Base-by-base conservation (phyloP, 768 basidiomycete genomes). In the Hypholoma sublateritium region DNA sequence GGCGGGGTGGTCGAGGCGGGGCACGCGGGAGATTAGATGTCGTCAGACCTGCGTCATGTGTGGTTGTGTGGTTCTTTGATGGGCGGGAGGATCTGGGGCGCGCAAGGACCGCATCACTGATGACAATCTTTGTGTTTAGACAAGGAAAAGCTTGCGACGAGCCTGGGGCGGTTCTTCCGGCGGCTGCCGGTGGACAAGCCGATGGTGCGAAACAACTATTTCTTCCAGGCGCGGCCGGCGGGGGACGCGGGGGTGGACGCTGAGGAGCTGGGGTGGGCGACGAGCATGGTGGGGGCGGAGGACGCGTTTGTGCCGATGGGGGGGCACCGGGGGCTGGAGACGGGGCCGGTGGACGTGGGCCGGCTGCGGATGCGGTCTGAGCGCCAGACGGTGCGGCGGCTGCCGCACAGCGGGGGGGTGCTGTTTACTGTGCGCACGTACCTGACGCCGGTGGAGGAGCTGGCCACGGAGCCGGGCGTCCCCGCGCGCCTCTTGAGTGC, bases 351-450 rank as follows among this genome's bases (percentile, higher is more conserved):
- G 25, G 71, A 64, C n/a, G 69, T 79, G 17, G 72, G 74, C 21
- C 74, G 75, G 5, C 69, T 89, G 17, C 79, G 81, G 7, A 69
- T 88, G 57, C 77, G 89, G 21, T 77, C 77, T 22, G 88, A 89
- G 65, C 74, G 88, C 21, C 88, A 89, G 72, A 85, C 83, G 32
- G 70, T 90, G 56, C 75, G 87, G 39, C 74, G 88, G 25, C 77
- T 91, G 51, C 84, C 84, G 11, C 72, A 76, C 3, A 83, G 81
- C 41, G 87, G 88, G 11, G 86, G 81, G 1, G 77, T 89, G 36
- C 69, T 86, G 39, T 91, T 91, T 68, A 86, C 84, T 51, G 86
- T 89, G 63, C 77, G 88, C 37, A 85, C 84, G 47, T 88, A 89
- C 70, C 50, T 85, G 53, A 79, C 78, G 41, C 81, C 81, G 19